Evolutionary conservation across 805 yeast species (phyloP), one percentile per base, ranked within the genome.

Genomic region (Saturnispora kantuleensis): DNA sequence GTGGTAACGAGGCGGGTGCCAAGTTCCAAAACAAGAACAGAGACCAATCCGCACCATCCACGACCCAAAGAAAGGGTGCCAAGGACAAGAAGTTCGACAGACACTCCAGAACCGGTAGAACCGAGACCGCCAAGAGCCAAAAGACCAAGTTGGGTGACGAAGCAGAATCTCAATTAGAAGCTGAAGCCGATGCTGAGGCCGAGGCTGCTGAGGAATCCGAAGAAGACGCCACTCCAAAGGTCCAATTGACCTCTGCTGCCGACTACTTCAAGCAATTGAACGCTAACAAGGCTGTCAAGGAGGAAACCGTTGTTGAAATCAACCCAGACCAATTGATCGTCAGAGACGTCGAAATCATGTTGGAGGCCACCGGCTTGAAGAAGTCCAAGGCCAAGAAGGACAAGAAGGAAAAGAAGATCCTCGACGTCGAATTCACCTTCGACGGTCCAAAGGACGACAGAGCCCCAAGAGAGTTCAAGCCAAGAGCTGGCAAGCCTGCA

Each of bases 1-100:
- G 86, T 57, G 95, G 93, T 67, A 88, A 86, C 74, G 95, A 87
- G 62, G 95, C 87, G 57, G 95, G 94, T 52, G 69, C 80, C 66
- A 80, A 71, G 67, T 78, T 70, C 75, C 80, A 77, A 73, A 63
- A 68, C 63, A 78, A 81, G 66, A 93, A 93, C 76, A 75, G 77
- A 56, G 62, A 71, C 40, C 70, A 68, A 51, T 79, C 77, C 56
- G 70, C 76, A 48, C 76, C 75, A 56, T 77, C 77, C 49, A 51
- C 71, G 56, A 76, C 76, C 59, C 44, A 47, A 32, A 58, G 65
- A 52, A 58, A 56, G 39, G 64, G 76, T 58, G 68, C 73, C 63
- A 77, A 77, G 69, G 53, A 51, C 46, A 70, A 66, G 64, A 71
- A 74, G 58, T 66, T 68, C 49, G 97, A 90, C 79, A 93, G 95